Evolutionary conservation across 208 protist genomes (phyloP).

Genomic region (Trypanosoma mega): DNA sequence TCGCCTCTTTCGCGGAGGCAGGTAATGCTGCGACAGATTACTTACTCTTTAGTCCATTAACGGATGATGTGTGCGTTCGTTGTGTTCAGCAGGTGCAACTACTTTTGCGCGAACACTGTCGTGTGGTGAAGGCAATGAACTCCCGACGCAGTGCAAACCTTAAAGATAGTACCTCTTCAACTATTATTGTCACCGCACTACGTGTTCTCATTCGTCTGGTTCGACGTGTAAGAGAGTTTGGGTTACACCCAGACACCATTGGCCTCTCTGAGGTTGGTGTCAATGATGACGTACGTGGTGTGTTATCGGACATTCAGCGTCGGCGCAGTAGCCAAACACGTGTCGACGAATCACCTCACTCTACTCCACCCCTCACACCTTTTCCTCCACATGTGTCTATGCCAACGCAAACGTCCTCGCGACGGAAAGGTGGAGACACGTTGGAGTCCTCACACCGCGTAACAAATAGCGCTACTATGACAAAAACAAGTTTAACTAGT

Average conservation of each 20-base stretch:
- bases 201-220: slow-evolving; percentile 72
- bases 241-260: slow-evolving; percentile 68
- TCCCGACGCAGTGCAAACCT: slow-evolving; percentile 64
- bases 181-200: slow-evolving; percentile 53
- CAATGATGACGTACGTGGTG: slow-evolving; percentile 8
- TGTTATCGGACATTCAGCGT: slow-evolving; percentile 28
- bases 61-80: slow-evolving; percentile 74
- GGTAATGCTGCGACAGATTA: slow-evolving; percentile 26
- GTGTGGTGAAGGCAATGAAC: slow-evolving; percentile 61
- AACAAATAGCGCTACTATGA: too few relatives aligned
- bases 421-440: too few relatives aligned
- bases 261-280: slow-evolving; percentile 35
- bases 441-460: too few relatives aligned
- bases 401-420: too few relatives aligned
- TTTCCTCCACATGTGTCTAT: too few relatives aligned
- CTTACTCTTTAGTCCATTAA: slow-evolving; percentile 69
- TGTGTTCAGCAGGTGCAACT: slow-evolving; percentile 64
- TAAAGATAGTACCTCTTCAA: slow-evolving; percentile 43
- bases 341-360: not conserved
- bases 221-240: slow-evolving; percentile 56
- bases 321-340: slow-evolving; percentile 17
- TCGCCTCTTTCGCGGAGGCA: slow-evolving; percentile 56
- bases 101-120: slow-evolving; percentile 67
- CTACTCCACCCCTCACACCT: not conserved
- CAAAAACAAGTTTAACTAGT: too few relatives aligned